These are phyloP conservation scores for Dendrothele bispora DNA, from an alignment of 768 basidiomycete genomes.

Conservation along the genomic window DNA sequence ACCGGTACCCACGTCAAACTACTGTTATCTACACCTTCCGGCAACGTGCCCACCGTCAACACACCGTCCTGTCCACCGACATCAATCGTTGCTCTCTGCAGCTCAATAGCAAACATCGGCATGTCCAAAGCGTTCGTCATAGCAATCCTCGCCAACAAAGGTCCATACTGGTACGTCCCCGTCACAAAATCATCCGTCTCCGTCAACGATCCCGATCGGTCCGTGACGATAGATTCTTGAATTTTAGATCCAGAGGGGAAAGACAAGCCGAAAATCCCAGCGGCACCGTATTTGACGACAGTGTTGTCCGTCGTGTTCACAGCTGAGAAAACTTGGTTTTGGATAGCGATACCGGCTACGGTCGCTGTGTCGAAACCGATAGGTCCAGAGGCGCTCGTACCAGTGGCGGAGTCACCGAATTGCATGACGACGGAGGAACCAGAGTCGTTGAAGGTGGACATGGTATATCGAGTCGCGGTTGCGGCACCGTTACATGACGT, in stretches of 20 bases:
- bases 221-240: constrained; percentile 29
- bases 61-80: constrained; percentile 56
- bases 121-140: constrained; percentile 38
- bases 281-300: constrained; percentile 51
- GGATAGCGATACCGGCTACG: constrained; percentile 51
- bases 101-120: constrained; percentile 53
- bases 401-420: constrained; percentile 72
- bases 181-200: constrained; percentile 36
- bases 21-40: constrained; percentile 50
- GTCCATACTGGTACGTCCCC: constrained; percentile 38
- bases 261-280: constrained; percentile 68
- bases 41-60: constrained; percentile 64
- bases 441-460: constrained; percentile 34
- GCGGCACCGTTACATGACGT: constrained; percentile 38
- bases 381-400: constrained; percentile 58
- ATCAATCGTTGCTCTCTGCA: constrained; percentile 62
- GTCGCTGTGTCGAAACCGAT: constrained; percentile 54
- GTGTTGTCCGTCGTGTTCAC: constrained; percentile 59
- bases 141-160: constrained; percentile 47
- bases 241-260: constrained; percentile 60
- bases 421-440: constrained; percentile 37
- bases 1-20: constrained; percentile 71
- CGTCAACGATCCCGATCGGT: constrained; percentile 18
- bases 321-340: constrained; percentile 54
- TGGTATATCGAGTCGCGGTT: constrained; percentile 43